Evolutionary conservation across 2,329 filamentous ascomycete genomes (phyloP), one percentile per base, ranked within the genome.

Genomic region (Aureobasidium sp.): DNA sequence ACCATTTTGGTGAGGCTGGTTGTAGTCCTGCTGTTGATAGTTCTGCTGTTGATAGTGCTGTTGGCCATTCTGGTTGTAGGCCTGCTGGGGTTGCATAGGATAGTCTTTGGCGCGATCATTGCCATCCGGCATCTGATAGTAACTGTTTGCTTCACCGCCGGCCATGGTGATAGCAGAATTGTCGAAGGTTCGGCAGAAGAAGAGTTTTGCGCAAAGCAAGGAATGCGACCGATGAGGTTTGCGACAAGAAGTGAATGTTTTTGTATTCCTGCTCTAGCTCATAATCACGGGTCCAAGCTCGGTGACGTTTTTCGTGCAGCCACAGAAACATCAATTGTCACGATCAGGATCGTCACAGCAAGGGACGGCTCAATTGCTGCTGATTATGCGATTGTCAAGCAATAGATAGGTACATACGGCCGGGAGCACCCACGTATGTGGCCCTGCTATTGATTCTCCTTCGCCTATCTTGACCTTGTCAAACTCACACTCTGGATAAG

Each of bases 111-210:
- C 54, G 44, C 61, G 59, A 32, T 64, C 62, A 21, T 21, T 21
- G 45, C 61, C 61, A 37, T 64, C 62, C 61, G 65, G 67, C 61
- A 65, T 65, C 39, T 67, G 69, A 64, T 77, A 78, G 66, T 77
- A 78, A 60, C 68, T 66, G 5, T 70, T 69, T 42, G 75, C 72
- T 67, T 76, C 72, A 55, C 69, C 69, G 27, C 62, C 61, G 27
- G 63, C 63, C 65, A 67, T 67, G 47, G 53, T 65, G 36, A 60
- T 41, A 34, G 57, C 47, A 44, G 13, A n/a, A 36, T 36, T 50
- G 57, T 59, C 36, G 16, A 47, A 50, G 29, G 13, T 39, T 37
- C 32, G 54, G n/a, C 30, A 59, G 34, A 32, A 45, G 14, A 41
- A 41, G 25, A 25, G 4, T 14, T 34, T 41, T 39, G 47, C 34